Percentiles rank a stretch among this genome's conserved stretches.
phyloP scores from a whole-genome alignment of 2,329 filamentous ascomycete species.

The Lasiodiplodia sp. region DNA sequence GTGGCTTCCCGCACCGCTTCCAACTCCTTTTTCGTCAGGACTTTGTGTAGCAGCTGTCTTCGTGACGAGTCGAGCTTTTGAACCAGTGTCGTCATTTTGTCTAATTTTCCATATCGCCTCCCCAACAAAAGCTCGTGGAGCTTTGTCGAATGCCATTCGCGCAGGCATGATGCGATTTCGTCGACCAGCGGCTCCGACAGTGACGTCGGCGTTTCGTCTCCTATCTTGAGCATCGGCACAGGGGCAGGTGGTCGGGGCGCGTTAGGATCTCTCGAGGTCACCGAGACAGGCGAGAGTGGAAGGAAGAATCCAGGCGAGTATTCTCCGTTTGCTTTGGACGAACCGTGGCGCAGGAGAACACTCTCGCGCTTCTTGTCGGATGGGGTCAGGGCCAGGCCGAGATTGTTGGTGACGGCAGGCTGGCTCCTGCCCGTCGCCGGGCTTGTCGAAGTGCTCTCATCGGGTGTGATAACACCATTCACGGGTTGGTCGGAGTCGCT shows the following conservation, averaged over 20 bases:
- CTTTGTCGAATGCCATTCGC: constrained; percentile 98
- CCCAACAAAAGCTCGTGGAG: constrained; percentile 88
- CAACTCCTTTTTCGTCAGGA: constrained; percentile 87
- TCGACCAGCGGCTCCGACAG: constrained; percentile 90
- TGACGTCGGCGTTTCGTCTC: constrained; percentile 93
- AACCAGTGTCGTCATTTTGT: constrained; percentile 81
- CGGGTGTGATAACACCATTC: constrained; percentile 48
- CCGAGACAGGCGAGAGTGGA: constrained; percentile 48
- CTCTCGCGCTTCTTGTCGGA: constrained; percentile 42
- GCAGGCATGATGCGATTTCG: constrained; percentile 93
- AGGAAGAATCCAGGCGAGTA: constrained; percentile 47
- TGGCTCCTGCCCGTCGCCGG: constrained; percentile 36
- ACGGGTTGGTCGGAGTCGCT: constrained; percentile 40
- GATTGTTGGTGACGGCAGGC: constrained; percentile 33
- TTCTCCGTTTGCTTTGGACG: constrained; percentile 49
- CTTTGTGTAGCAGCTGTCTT: constrained; percentile 91
- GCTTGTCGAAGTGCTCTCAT: constrained; percentile 45
- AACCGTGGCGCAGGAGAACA: constrained; percentile 37
- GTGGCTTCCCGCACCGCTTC: constrained; percentile 82
- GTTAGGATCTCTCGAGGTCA: constrained; percentile 66
- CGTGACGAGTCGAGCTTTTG: constrained; percentile 83
- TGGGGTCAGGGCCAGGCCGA: constrained; percentile 39
- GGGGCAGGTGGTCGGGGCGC: constrained; percentile 84
- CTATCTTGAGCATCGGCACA: constrained; percentile 96
- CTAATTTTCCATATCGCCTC: constrained; percentile 80